These are phyloP conservation scores for Borealophlyctis nickersoniae DNA, from an alignment of 192 early-diverging fungal species.

Conservation along the genomic window DNA sequence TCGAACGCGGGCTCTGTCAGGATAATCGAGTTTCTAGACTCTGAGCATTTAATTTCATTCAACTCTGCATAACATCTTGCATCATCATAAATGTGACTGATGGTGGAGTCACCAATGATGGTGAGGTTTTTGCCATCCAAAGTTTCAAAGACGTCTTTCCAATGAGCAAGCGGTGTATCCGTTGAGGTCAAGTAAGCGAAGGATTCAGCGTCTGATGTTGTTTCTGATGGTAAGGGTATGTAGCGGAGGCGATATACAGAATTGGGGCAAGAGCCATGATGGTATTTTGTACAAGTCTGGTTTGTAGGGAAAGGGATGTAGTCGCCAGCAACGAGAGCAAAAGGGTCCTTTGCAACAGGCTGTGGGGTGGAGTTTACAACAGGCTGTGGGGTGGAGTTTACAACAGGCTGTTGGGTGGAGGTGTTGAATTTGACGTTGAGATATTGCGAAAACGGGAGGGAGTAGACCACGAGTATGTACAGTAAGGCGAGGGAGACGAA, in stretches of 20 bases:
- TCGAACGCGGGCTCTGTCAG: no score
- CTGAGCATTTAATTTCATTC: background rate
- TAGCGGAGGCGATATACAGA: background rate
- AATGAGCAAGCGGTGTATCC: background rate
- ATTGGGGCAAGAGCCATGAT: background rate
- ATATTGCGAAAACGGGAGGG: no score
- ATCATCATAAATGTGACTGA: background rate
- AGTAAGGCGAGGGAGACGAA: no score
- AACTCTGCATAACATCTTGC: background rate
- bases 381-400: background rate
- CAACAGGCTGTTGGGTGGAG: background rate
- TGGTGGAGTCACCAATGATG: background rate
- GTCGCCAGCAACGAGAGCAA: background rate
- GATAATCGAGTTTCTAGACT: background rate
- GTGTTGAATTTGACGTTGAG: no score
- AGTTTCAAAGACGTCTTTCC: background rate
- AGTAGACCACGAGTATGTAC: no score
- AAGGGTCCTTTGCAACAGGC: background rate
- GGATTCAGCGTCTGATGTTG: background rate
- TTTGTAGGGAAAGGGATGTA: background rate
- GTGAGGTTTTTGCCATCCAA: background rate
- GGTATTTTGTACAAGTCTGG: background rate
- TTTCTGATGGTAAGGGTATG: no score
- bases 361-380: background rate
- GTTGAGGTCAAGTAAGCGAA: background rate